A percentile compares a stretch with the other conserved stretches of the same genome.
Conservation (phyloP, 768 basidiomycete species). For the Lactarius akahatsu region DNA sequence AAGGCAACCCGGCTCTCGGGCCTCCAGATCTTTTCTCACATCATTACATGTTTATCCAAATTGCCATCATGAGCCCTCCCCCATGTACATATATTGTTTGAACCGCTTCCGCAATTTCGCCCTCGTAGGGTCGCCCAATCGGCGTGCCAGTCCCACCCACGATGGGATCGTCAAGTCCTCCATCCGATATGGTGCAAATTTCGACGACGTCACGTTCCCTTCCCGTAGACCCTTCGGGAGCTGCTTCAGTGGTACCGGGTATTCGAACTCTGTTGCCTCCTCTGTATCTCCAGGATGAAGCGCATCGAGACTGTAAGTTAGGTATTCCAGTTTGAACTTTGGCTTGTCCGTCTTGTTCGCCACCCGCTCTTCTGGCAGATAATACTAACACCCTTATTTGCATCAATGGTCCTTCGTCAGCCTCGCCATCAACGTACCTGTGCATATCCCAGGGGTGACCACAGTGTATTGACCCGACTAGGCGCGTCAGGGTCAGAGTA, state of each 20-base stretch:
- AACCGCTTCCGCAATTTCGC: slow-evolving; percentile 62
- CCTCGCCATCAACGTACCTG: slow-evolving; percentile 55
- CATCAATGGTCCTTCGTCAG: slow-evolving; percentile 7
- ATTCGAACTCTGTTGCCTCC: slow-evolving; percentile 36
- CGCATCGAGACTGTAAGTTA: slow-evolving; percentile 53
- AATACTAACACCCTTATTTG: slow-evolving; percentile 48
- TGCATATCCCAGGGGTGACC: slow-evolving; percentile 79
- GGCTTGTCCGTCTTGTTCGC: slow-evolving; percentile 52
- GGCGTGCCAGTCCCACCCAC: slow-evolving; percentile 67
- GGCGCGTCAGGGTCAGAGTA: slow-evolving; percentile 64
- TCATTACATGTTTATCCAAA: slow-evolving; percentile 9
- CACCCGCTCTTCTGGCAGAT: slow-evolving; percentile 52
- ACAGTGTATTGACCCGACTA: slow-evolving; percentile 64
- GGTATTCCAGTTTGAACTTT: slow-evolving; percentile 73
- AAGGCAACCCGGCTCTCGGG: slow-evolving; percentile 44
- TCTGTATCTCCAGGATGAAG: slow-evolving; percentile 41
- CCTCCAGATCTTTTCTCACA: slow-evolving; percentile 16
- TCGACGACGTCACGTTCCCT: slow-evolving; percentile 43
- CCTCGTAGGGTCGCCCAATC: slow-evolving; percentile 53
- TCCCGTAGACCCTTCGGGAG: slow-evolving; percentile 52
- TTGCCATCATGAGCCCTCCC: slow-evolving; percentile 27
- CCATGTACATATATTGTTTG: slow-evolving; percentile 72
- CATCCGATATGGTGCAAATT: slow-evolving; percentile 71
- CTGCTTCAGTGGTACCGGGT: slow-evolving; percentile 56
- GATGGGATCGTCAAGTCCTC: slow-evolving; percentile 73